A percentile compares a stretch with the other conserved stretches of the same genome.
Conservation (phyloP, 768 basidiomycete genomes). For the Sporobolomyces phaffii region DNA sequence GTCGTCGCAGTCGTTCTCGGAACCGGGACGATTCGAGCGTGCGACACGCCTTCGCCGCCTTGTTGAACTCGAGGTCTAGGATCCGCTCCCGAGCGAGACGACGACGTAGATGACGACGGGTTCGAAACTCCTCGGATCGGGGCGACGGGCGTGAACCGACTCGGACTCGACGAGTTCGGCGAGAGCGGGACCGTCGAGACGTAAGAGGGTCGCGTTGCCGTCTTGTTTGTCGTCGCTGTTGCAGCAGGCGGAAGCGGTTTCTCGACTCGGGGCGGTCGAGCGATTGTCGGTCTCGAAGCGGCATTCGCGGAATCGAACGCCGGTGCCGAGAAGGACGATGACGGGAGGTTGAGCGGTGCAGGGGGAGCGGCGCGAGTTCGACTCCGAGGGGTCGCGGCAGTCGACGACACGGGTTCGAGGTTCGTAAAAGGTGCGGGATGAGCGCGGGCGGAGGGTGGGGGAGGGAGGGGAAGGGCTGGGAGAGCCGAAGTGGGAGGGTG, state of each 20-base stretch:
- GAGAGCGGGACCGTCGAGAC: no score
- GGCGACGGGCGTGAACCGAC: neutral
- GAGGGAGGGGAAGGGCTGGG: neutral
- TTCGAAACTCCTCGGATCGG: neutral
- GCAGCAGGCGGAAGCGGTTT: neutral
- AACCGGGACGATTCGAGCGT: neutral
- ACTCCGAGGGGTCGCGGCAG: neutral
- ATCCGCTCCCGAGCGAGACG: neutral
- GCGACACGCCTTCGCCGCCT: no score
- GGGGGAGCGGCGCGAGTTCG: neutral
- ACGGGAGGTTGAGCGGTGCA: neutral
- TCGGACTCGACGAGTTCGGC: neutral
- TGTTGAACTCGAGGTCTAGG: neutral
- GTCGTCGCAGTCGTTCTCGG: neutral
- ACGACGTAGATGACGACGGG: neutral
- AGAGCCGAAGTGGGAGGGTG: neutral
- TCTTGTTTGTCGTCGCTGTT: neutral
- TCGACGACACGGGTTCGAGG: neutral
- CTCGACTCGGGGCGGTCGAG: neutral
- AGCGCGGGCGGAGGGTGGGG: neutral
- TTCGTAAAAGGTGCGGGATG: neutral
- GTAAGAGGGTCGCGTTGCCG: neutral
- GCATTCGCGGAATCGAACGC: neutral
- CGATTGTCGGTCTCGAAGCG: neutral
- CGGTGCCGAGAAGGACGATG: neutral